Conservation (phyloP, 148 eudicot genomes). For the Beta vulgaris region DNA sequence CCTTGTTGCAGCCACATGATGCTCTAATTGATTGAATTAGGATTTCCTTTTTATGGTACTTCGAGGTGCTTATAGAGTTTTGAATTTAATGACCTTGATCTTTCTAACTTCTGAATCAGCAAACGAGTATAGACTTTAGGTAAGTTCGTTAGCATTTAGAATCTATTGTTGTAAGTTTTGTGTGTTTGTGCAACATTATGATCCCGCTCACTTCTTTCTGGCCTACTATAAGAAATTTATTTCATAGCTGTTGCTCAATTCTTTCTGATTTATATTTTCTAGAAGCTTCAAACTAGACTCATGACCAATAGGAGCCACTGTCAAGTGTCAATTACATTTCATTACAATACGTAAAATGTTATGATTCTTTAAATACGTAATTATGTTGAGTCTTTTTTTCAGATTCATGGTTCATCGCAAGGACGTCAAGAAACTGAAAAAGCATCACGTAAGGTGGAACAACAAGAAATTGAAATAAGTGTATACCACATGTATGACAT, state of each 20-base stretch:
- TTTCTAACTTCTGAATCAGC: neutral
- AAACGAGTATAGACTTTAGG: neutral
- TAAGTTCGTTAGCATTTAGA: neutral
- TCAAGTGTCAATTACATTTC: too few species aligned
- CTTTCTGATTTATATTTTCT: neutral
- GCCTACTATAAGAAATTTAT: too few species aligned
- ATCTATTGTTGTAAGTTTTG: neutral
- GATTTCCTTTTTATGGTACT: neutral
- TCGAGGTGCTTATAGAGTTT: neutral
- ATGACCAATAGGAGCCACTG: neutral
- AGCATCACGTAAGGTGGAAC: too few species aligned
- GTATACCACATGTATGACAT: too few species aligned
- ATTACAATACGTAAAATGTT: too few species aligned
- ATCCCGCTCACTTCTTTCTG: neutral
- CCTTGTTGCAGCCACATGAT: neutral
- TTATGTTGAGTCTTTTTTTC: too few species aligned
- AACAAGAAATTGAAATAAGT: too few species aligned
- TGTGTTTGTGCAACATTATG: neutral
- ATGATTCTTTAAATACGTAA: too few species aligned
- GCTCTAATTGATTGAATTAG: neutral
- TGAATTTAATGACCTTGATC: neutral
- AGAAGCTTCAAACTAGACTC: neutral
- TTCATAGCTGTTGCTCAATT: too few species aligned
- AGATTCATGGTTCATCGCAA: too few species aligned
- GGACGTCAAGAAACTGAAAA: too few species aligned